phyloP scores from a whole-genome alignment of 345 rosid species.

The Eucalyptus shirleyi region DNA sequence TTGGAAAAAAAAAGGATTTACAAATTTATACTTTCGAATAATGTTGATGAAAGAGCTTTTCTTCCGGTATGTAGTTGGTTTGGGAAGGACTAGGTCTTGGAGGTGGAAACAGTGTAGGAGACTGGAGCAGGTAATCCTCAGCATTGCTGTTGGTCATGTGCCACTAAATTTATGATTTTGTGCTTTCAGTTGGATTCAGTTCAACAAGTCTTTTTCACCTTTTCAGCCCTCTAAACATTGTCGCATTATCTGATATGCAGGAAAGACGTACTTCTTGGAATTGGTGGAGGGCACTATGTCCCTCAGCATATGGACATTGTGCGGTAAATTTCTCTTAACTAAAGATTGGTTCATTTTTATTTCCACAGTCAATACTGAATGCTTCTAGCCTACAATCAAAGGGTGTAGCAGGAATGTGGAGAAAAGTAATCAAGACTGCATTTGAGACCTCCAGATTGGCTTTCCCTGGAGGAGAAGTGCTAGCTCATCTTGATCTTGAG shows the following conservation, averaged over 20 bases:
- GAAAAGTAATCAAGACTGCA: slow-evolving; percentile 57
- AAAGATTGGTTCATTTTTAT: neutral
- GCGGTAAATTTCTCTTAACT: slow-evolving; percentile 30
- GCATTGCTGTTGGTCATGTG: neutral
- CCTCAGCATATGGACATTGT: slow-evolving; percentile 86
- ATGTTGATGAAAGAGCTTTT: neutral
- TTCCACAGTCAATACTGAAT: neutral
- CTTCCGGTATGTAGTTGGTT: slow-evolving; percentile 30
- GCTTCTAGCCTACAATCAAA: neutral
- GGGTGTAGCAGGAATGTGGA: slow-evolving; percentile 72
- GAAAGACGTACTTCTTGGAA: slow-evolving; percentile 58
- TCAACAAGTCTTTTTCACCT: neutral
- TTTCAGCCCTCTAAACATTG: neutral
- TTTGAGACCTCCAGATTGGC: slow-evolving; percentile 62
- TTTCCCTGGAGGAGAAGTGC: slow-evolving; percentile 77
- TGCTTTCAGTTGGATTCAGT: neutral
- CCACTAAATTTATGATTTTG: neutral
- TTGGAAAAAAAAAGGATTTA: neutral
- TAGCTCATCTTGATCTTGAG: slow-evolving; percentile 94
- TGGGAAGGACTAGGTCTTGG: slow-evolving; percentile 97
- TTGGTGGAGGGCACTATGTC: slow-evolving; percentile 91
- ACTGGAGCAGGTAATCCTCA: slow-evolving; percentile 55
- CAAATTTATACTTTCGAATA: neutral
- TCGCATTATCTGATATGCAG: neutral
- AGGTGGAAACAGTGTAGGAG: slow-evolving; percentile 51